Conservation (phyloP, 1,139 yeast genomes). For the Hansenula lynferdii region DNA sequence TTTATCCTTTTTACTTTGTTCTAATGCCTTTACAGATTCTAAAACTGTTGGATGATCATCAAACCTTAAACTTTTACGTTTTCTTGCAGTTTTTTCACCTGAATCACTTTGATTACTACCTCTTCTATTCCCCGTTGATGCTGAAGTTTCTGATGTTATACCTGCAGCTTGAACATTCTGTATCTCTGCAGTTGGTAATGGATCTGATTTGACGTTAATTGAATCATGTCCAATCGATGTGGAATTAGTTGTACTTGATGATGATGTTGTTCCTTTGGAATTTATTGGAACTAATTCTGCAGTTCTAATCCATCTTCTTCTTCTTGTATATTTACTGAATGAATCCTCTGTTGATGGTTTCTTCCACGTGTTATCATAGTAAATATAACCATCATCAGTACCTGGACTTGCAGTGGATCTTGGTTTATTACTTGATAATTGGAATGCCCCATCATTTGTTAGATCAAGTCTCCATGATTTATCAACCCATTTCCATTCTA, state of each 20-base stretch:
- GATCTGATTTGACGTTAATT: not conserved
- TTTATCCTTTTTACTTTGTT: conserved; percentile 4
- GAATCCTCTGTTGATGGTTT: conserved; percentile 86
- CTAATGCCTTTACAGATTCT: conserved; percentile 19
- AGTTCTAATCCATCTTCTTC: conserved; percentile 93
- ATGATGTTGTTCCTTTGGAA: conserved; percentile 7
- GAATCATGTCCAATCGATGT: not conserved
- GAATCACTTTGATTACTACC: conserved; percentile 1
- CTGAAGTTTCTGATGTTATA: conserved; percentile 7
- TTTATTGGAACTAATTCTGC: conserved; percentile 63
- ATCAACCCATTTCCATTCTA: conserved; percentile 95
- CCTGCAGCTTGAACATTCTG: conserved; percentile 22
- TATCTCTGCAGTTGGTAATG: conserved; percentile 16
- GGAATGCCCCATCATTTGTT: conserved; percentile 83
- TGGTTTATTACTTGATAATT: conserved; percentile 58
- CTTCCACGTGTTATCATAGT: conserved; percentile 92
- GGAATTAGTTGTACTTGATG: conserved; percentile 7
- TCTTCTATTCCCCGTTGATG: too few relatives aligned
- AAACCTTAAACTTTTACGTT: conserved; percentile 27
- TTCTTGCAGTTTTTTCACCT: conserved; percentile 10
- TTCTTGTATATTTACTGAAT: conserved; percentile 85
- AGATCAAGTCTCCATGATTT: conserved; percentile 86
- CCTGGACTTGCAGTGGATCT: conserved; percentile 76
- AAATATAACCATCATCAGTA: conserved; percentile 80
- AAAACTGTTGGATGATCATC: conserved; percentile 23